Evolutionary conservation across 352 stramenopile species (phyloP).

Genomic region (Phytophthora colocasiae): DNA sequence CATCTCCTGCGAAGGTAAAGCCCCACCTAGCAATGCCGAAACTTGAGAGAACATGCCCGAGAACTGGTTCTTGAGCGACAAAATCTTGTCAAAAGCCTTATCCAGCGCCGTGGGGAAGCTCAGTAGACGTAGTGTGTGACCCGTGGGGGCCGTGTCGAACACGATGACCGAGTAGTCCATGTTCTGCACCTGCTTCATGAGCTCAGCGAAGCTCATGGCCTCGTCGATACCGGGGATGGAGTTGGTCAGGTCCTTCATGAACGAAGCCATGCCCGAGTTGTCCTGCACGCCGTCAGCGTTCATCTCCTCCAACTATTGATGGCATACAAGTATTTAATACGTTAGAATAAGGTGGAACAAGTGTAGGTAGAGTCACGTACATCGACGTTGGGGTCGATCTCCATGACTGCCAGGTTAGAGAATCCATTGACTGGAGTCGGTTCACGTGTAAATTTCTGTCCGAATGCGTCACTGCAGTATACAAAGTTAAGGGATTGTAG

Average conservation of each 20-base stretch:
- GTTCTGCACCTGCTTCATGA: slow-evolving; percentile 98
- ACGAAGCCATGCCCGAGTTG: slow-evolving; percentile 91
- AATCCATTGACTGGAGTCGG: slow-evolving; percentile 98
- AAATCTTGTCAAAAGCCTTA: slow-evolving; percentile 98
- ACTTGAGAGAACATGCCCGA: slow-evolving; percentile 89
- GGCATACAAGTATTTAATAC: slow-evolving; percentile 5
- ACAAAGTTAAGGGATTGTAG: neutral
- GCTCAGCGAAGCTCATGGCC: slow-evolving; percentile 98
- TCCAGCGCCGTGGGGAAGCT: slow-evolving; percentile 98
- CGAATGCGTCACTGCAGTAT: slow-evolving; percentile 96
- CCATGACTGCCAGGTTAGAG: slow-evolving; percentile 98
- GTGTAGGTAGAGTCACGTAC: slow-evolving; percentile 39
- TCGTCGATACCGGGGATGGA: slow-evolving; percentile 99
- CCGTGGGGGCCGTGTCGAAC: slow-evolving; percentile 98
- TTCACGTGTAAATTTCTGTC: slow-evolving; percentile 98
- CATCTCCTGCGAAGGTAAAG: slow-evolving; percentile 93
- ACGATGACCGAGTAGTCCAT: slow-evolving; percentile 99
- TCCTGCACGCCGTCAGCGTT: slow-evolving; percentile 82
- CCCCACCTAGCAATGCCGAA: slow-evolving; percentile 78
- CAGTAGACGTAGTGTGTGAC: slow-evolving; percentile 97
- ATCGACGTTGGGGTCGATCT: slow-evolving; percentile 96
- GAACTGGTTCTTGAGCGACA: slow-evolving; percentile 96
- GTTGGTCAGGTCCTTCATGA: slow-evolving; percentile 98
- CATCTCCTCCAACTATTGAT: slow-evolving; percentile 79
- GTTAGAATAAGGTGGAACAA: slow-evolving; percentile 6